phyloP scores from a whole-genome alignment of 2,329 filamentous ascomycete species.

The Lecanicillium sp. region DNA sequence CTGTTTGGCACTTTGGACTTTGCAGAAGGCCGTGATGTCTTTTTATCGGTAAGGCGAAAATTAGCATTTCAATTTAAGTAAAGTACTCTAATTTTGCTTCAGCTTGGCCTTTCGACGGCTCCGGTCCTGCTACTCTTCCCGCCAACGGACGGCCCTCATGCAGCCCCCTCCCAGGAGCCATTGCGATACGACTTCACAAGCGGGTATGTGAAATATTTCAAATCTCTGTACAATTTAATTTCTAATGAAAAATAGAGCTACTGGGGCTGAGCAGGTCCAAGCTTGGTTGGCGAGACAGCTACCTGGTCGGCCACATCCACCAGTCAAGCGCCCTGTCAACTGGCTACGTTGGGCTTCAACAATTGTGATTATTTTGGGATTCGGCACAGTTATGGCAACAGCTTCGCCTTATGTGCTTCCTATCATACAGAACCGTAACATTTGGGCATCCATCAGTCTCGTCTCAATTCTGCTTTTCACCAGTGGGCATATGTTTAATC shows the following conservation, averaged over 20 bases:
- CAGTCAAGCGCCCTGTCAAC: constrained; percentile 79
- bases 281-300: constrained; percentile 72
- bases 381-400: constrained; percentile 59
- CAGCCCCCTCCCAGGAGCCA: constrained; percentile 59
- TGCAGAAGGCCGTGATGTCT: constrained; percentile 69
- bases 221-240: not conserved
- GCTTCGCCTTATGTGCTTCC: constrained; percentile 74
- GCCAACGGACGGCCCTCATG: constrained; percentile 74
- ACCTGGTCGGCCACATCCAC: constrained; percentile 67
- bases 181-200: constrained; percentile 76
- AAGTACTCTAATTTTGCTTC: constrained; percentile 3
- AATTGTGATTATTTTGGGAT: constrained; percentile 60
- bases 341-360: constrained; percentile 66
- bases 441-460: constrained; percentile 87
- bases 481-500: constrained; percentile 98
- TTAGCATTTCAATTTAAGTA: not conserved
- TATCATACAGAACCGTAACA: constrained; percentile 77
- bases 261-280: constrained; percentile 70
- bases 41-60: constrained; percentile 66
- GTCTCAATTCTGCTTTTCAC: constrained; percentile 89
- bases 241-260: constrained; percentile 41
- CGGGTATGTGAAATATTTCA: constrained; percentile 48
- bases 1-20: constrained; percentile 87
- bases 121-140: constrained; percentile 83
- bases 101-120: constrained; percentile 92